These are phyloP conservation scores for Bolboschoenus planiculmis DNA, from an alignment of 176 grass and related monocot species.

Conservation along the genomic window DNA sequence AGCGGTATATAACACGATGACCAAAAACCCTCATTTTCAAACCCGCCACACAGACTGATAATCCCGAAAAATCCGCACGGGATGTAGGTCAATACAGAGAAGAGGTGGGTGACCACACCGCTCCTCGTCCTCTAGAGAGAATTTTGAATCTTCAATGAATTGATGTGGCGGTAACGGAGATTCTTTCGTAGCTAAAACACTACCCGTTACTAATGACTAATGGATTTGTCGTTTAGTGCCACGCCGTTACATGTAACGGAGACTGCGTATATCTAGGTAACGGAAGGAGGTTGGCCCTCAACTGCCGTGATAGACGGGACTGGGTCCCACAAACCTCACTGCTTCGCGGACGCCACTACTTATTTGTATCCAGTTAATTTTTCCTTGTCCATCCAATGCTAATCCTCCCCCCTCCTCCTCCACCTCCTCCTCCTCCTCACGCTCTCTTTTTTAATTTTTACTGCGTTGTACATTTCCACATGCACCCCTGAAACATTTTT, in stretches of 20 bases:
- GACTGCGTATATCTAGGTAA: neutral
- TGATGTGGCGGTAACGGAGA: constrained; percentile 30
- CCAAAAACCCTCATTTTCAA: accelerated
- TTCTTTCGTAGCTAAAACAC: too few relatives aligned
- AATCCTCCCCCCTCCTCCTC: neutral
- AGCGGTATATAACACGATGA: neutral
- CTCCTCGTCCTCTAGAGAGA: neutral
- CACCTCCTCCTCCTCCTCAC: too few relatives aligned
- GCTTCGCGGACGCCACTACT: constrained; percentile 32
- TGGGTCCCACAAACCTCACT: neutral
- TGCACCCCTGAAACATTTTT: neutral
- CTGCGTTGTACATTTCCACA: neutral
- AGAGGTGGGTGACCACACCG: constrained; percentile 22
- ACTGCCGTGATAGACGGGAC: neutral
- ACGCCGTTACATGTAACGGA: neutral
- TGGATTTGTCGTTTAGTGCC: neutral
- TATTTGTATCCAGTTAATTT: constrained; percentile 25
- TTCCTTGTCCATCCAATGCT: constrained; percentile 3
- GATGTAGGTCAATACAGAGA: neutral
- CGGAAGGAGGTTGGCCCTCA: neutral
- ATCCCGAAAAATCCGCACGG: too few relatives aligned
- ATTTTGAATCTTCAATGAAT: constrained; percentile 25
- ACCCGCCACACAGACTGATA: neutral
- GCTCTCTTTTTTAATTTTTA: neutral
- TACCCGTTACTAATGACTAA: too few relatives aligned